A percentile compares a stretch with the other conserved stretches of the same genome.
phyloP scores from a whole-genome alignment of 306 rosid species.

The Acacia acuminata region DNA sequence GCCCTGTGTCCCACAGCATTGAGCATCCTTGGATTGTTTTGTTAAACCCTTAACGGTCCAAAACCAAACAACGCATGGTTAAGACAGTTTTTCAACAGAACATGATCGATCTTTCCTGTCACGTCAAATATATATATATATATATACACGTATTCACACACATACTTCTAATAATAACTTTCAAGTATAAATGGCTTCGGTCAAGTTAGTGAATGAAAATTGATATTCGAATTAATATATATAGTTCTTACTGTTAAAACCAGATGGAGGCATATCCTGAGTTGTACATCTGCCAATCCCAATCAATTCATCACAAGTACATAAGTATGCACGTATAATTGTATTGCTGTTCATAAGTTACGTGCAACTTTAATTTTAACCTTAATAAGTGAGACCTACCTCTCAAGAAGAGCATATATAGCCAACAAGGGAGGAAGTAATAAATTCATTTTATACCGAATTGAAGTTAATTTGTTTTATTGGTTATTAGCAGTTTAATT shows the following conservation, averaged over 20 bases:
- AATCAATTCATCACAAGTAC: too few species aligned
- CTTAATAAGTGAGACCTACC: too few species aligned
- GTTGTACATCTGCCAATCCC: too few species aligned
- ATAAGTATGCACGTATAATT: too few species aligned
- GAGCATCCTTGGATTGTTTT: conserved; percentile 43
- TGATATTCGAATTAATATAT: too few species aligned
- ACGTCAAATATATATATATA: not conserved
- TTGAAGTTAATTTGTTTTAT: too few species aligned
- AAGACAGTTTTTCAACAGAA: not conserved
- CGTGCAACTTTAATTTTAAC: not conserved
- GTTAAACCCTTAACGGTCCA: conserved; percentile 36
- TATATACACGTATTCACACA: too few species aligned
- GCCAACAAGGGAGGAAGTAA: too few species aligned
- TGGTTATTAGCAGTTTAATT: not conserved
- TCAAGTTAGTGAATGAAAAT: not conserved
- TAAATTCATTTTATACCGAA: too few species aligned
- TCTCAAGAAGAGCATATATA: too few species aligned
- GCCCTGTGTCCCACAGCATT: conserved; percentile 56
- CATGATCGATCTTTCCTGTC: not conserved
- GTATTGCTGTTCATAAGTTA: too few species aligned
- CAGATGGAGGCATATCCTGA: not conserved
- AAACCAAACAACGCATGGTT: not conserved
- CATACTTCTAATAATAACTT: not conserved
- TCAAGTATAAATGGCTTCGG: not conserved
- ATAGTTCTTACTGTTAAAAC: not conserved